Evolutionary conservation across 352 stramenopile species (phyloP).

Genomic region (Phytophthora pistaciae): DNA sequence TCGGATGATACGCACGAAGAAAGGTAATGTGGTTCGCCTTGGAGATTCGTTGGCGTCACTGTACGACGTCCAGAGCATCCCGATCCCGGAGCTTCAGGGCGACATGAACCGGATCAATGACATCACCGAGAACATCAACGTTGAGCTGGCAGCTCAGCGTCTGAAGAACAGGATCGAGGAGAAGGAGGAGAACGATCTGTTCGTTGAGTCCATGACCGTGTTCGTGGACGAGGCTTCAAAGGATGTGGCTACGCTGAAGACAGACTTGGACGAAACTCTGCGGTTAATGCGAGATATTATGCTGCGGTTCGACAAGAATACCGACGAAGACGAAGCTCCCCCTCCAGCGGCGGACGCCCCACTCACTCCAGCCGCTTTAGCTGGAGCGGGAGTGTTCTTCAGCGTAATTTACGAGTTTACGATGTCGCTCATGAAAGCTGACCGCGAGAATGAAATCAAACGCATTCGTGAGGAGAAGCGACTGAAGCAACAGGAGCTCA

Average conservation of each 20-base stretch:
- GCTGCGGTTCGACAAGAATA: constrained; percentile 65
- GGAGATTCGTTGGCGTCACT: constrained; percentile 71
- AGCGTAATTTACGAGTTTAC: constrained; percentile 82
- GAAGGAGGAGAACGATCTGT: constrained; percentile 66
- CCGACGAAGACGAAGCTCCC: constrained; percentile 34
- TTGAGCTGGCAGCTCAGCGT: constrained; percentile 69
- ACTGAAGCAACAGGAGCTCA: constrained; percentile 63
- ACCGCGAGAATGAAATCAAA: constrained; percentile 82
- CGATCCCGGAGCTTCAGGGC: constrained; percentile 74
- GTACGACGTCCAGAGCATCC: constrained; percentile 82
- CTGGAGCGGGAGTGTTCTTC: constrained; percentile 73
- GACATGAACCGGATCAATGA: constrained; percentile 78
- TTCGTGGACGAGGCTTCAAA: constrained; percentile 59
- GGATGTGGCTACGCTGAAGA: constrained; percentile 46
- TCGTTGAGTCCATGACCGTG: constrained; percentile 71
- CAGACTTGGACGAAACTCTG: constrained; percentile 59
- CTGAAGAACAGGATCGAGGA: constrained; percentile 83
- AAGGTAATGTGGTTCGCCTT: constrained; percentile 65
- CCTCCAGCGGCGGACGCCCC: constrained; percentile 14
- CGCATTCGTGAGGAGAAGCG: constrained; percentile 71
- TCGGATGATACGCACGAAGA: constrained; percentile 75
- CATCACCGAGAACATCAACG: constrained; percentile 67
- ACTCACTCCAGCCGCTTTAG: constrained; percentile 39
- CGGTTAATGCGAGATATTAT: constrained; percentile 66
- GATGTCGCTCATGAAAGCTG: constrained; percentile 76